Base-by-base conservation (phyloP, 2,329 filamentous ascomycete genomes). In the Fusarium tupiense region DNA sequence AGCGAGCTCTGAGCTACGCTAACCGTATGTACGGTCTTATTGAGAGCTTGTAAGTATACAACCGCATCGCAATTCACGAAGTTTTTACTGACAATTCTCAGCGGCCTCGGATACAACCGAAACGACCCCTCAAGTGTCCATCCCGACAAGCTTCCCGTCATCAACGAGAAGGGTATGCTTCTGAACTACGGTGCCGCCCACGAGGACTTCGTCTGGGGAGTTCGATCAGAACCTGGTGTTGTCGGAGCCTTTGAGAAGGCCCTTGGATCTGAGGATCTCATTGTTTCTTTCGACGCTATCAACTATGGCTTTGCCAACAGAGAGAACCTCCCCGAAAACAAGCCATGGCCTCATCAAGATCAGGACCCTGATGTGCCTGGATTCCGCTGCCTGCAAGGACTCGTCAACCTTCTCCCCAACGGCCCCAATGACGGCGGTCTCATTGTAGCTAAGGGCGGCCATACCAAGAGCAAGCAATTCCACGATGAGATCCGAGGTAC, bases 311-410 rank as follows among this genome's bases (percentile, higher is more conserved):
- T 87, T 56, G 80, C 84, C 43, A 85, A 84, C 67, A 81, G 81
- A 56, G 78, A 76, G 26, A 78, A 85, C 64, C 78, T 76, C 4
- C 61, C 72, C 0, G 66, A 58, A 16, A 76, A 76, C 33, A 76
- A 69, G 37, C 74, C 74, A 4, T 76, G 74, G 74, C 74, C 74
- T 20, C 74, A 76, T 6, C 74, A 76, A 43, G 74, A 76, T 43
- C 74, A 76, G 26, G 74, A 76, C n/a, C 74, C 74, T 0, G 74
- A 76, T 26, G 53, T 54, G 10, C 69, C 74, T 3, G 87, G 86
- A 0, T 87, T 89, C 76, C 82, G 85, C 6, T 89, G 87, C 71
- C 80, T 87, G 6, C 87, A 88, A 67, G 87, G 87, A 9, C 80
- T 88, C 0, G 84, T 88, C 5, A 88, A 88, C 72, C 71, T 83